Base-by-base conservation (phyloP, 805 yeast species). In the Saturnispora silvae region DNA sequence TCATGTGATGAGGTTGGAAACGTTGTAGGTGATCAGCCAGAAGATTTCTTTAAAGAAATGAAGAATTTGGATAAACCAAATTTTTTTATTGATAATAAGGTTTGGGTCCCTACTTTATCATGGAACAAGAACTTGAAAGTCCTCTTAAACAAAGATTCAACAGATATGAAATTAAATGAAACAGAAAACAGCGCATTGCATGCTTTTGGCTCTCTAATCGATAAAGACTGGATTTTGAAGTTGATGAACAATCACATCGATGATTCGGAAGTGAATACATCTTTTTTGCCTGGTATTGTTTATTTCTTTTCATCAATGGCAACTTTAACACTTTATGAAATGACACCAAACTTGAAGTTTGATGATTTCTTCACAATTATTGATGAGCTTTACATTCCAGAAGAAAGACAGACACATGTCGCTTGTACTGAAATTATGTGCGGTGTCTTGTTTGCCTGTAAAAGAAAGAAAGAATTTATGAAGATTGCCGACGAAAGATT, bases 381-480 rank as follows among this genome's bases (percentile, higher is more conserved):
- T 15, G 58, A 60, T 5, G 64, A 61, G 4, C 52, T 68, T 6
- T 83, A 79, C 49, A 70, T 71, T 11, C 64, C 67, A 20, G 77
- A 75, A 40, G 95, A 85, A 40, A 81, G 79, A 47, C 72, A 84
- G 13, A 63, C 81, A 2, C 94, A 87, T 52, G 75, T 92, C 20
- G 76, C 80, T 9, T 64, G 70, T 1, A 73, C 84, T 39, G 96
- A 87, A 53, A 53, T 83, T 2, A 59, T 77, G 20, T 67, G 77
- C 14, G 94, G 87, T 2, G 46, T 85, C 5, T 51, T 82, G 15
- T 50, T 72, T 5, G 67, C 75, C 2, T 61, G 75, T 5, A 63
- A 73, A n/a, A 40, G 39, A 19, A 46, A 49, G 20, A 52, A 59
- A 2, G 46, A 53, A 0, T 60, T 59, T 3, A 29, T 59, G 7